Evolutionary conservation across 2,329 filamentous ascomycete genomes (phyloP).

Genomic region (Colletotrichum falcatum): DNA sequence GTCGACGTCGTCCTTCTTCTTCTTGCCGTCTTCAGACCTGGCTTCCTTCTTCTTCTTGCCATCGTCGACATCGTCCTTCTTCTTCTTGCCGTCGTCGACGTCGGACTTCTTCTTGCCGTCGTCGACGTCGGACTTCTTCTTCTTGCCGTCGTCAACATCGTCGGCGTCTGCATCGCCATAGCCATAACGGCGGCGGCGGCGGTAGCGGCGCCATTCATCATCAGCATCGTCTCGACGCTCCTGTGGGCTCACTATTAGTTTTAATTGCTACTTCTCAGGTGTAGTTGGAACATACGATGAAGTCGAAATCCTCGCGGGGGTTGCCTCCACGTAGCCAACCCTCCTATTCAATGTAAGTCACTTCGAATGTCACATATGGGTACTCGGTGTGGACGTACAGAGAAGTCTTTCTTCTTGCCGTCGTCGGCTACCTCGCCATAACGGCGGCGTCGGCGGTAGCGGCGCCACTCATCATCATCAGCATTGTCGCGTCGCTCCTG

Average conservation of each 20-base stretch:
- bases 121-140: neutral
- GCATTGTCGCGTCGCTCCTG: neutral
- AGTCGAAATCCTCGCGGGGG: neutral
- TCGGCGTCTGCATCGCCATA: too few relatives aligned
- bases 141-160: neutral
- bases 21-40: neutral
- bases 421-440: neutral
- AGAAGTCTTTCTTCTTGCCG: neutral
- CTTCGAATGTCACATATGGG: too few relatives aligned
- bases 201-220: neutral
- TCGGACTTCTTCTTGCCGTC: neutral
- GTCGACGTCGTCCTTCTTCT: neutral
- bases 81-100: neutral
- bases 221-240: neutral
- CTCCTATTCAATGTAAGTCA: neutral
- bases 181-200: too few relatives aligned
- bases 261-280: neutral
- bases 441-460: neutral
- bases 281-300: neutral
- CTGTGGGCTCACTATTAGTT: neutral
- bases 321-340: neutral
- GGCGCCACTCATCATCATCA: neutral
- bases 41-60: neutral
- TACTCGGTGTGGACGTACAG: too few relatives aligned
- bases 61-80: too few relatives aligned